These are phyloP conservation scores for Helianthus annuus DNA, from an alignment of 129 eudicot genomes.

Conservation along the genomic window DNA sequence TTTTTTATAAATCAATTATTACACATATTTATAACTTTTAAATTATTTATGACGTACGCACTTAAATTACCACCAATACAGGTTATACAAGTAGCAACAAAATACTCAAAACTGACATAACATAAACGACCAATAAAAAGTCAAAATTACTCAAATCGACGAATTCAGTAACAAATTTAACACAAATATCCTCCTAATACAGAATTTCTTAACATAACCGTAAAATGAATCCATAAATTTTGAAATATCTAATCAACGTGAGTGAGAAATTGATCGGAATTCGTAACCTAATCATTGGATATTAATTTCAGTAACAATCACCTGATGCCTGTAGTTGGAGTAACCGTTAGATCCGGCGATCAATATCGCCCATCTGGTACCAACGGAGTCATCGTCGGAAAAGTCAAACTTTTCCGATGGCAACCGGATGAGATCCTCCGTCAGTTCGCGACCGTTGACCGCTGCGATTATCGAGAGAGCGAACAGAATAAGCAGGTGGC, in stretches of 20 bases:
- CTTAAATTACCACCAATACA: too few species aligned
- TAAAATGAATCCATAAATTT: not conserved
- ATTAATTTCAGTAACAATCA: slow-evolving; percentile 7
- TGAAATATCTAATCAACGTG: not conserved
- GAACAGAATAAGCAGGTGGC: slow-evolving; percentile 21
- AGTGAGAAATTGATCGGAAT: too few species aligned
- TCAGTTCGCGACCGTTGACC: slow-evolving; percentile 33
- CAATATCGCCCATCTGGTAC: slow-evolving; percentile 88
- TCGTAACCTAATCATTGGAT: slow-evolving; percentile 1
- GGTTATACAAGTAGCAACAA: too few species aligned
- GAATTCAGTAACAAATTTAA: not conserved
- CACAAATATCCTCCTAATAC: not conserved
- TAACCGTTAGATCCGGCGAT: slow-evolving; percentile 91
- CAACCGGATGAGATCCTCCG: slow-evolving; percentile 53
- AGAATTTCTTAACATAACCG: not conserved
- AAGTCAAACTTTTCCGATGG: slow-evolving; percentile 61
- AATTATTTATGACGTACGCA: too few species aligned
- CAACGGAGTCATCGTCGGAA: slow-evolving; percentile 59
- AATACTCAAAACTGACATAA: not conserved
- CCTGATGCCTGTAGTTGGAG: slow-evolving; percentile 98
- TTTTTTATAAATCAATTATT: too few species aligned
- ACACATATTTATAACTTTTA: too few species aligned
- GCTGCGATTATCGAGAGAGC: slow-evolving; percentile 35
- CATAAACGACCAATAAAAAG: not conserved
- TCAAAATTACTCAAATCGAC: not conserved